Percentiles rank a stretch among this genome's conserved stretches.
Conservation (phyloP, 202 grass and related monocot genomes). For the Carex sylvatica region DNA sequence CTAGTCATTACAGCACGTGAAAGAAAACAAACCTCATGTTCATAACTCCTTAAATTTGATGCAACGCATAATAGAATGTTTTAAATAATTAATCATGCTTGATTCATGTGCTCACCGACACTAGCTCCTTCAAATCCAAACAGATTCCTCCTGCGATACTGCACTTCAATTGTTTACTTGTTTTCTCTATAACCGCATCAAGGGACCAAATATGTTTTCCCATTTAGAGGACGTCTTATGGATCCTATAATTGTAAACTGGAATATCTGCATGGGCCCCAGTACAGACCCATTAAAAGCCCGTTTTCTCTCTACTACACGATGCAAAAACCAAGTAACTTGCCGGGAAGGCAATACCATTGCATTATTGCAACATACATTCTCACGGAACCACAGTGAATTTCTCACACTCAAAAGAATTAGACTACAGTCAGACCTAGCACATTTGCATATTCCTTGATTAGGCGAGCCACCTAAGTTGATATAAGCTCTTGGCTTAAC, state of each 20-base stretch:
- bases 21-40: conserved; percentile 8
- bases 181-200: not conserved
- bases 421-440: not conserved
- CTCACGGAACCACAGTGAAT: not conserved
- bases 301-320: not conserved
- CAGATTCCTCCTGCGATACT: not conserved
- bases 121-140: not conserved
- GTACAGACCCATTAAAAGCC: not conserved
- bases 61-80: not conserved
- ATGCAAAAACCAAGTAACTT: not conserved
- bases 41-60: not conserved
- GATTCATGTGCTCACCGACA: not conserved
- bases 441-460: not conserved
- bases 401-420: not conserved
- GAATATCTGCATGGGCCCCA: not conserved
- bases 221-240: not conserved
- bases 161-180: not conserved
- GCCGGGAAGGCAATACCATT: not conserved
- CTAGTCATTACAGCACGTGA: conserved; percentile 10
- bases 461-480: not conserved
- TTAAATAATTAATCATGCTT: not conserved
- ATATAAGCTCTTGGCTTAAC: not conserved
- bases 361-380: not conserved
- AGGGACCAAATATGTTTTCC: not conserved
- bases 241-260: not conserved